Evolutionary conservation across 208 protist species (phyloP).

Genomic region (Leishmania amazonensis): DNA sequence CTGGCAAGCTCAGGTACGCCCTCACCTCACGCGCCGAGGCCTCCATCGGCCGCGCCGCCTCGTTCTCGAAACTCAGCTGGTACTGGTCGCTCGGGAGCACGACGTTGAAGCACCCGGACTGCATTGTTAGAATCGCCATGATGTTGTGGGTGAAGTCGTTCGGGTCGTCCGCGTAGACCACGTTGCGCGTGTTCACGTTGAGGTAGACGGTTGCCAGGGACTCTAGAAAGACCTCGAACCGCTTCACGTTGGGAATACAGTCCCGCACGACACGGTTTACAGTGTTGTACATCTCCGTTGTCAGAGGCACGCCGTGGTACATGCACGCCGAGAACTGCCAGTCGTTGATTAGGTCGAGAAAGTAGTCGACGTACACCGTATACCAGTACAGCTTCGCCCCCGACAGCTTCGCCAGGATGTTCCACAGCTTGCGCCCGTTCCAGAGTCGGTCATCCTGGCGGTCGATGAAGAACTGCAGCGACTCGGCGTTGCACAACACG

Average conservation of each 20-base stretch:
- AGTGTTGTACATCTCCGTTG: constrained; percentile 83
- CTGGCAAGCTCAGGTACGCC: constrained; percentile 59
- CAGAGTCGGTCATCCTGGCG: constrained; percentile 73
- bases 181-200: constrained; percentile 82
- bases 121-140: constrained; percentile 61
- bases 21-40: constrained; percentile 48
- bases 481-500: constrained; percentile 48
- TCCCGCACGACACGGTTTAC: constrained; percentile 60
- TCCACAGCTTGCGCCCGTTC: constrained; percentile 81
- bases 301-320: constrained; percentile 81
- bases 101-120: constrained; percentile 60
- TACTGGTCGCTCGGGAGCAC: constrained; percentile 80
- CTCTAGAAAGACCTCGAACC: constrained; percentile 74
- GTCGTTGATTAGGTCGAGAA: constrained; percentile 84
- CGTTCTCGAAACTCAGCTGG: constrained; percentile 78
- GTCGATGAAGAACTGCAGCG: constrained; percentile 81
- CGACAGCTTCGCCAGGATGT: constrained; percentile 58
- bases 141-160: constrained; percentile 71
- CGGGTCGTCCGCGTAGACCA: constrained; percentile 77
- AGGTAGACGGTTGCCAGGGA: constrained; percentile 45
- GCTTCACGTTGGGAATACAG: constrained; percentile 84
- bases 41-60: constrained; percentile 72
- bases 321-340: constrained; percentile 84
- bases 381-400: constrained; percentile 75
- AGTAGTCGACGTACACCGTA: constrained; percentile 80